A percentile compares a stretch with the other conserved stretches of the same genome.
Evolutionary conservation across 495 filamentous ascomycete genomes (phyloP).

Genomic region (Neurospora sp.): DNA sequence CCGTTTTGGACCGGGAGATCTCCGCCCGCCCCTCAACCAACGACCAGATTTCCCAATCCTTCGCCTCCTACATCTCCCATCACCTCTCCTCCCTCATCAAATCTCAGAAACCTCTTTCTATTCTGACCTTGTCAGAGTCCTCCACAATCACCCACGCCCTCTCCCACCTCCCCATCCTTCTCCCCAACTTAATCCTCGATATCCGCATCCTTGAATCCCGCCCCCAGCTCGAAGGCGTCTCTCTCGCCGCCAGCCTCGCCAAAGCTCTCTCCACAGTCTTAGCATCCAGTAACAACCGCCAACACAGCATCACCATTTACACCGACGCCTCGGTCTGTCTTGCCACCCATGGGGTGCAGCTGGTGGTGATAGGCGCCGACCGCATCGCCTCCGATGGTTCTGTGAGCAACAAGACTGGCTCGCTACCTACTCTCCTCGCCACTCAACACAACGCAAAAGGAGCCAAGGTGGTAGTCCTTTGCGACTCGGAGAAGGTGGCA

Average conservation of each 20-base stretch:
- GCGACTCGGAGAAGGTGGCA: conserved; percentile 52
- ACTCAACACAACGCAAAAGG: conserved; percentile 30
- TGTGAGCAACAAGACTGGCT: conserved; percentile 61
- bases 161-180: conserved; percentile 6
- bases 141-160: conserved; percentile 44
- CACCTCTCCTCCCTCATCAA: conserved; percentile 1
- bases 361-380: conserved; percentile 55
- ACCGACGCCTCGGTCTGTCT: conserved; percentile 52
- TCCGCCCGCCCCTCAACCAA: conserved; percentile 39
- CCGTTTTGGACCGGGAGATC: neutral
- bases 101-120: conserved; percentile 21
- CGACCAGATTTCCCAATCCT: conserved; percentile 9
- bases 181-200: conserved; percentile 25
- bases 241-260: conserved; percentile 40
- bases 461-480: conserved; percentile 41
- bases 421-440: conserved; percentile 43
- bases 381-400: conserved; percentile 43
- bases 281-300: conserved; percentile 9
- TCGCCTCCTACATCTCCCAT: neutral
- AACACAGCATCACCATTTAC: conserved; percentile 36
- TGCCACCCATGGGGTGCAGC: conserved; percentile 35
- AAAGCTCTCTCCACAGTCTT: conserved; percentile 15
- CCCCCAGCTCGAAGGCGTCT: conserved; percentile 54
- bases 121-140: conserved; percentile 51
- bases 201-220: conserved; percentile 55